Evolutionary conservation across 2,329 filamentous ascomycete species (phyloP).

Genomic region (Cercospora nicotianae): DNA sequence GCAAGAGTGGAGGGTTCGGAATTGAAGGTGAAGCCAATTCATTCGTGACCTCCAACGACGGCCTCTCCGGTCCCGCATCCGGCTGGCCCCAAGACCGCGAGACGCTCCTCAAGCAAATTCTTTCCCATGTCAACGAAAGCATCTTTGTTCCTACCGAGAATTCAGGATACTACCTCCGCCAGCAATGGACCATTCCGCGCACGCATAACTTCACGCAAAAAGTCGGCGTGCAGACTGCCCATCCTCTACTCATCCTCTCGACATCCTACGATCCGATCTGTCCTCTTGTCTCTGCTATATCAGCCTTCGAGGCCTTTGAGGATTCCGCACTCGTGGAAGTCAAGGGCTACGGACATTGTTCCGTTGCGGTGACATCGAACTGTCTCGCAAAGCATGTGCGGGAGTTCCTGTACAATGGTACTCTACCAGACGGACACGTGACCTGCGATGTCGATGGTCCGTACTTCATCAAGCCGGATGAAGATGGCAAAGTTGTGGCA

Average conservation of each 20-base stretch:
- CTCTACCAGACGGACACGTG: conserved; percentile 22
- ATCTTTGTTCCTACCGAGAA: conserved; percentile 27
- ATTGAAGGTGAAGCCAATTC: conserved; percentile 27
- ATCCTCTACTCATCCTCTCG: conserved; percentile 25
- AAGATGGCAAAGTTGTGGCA: conserved; percentile 25
- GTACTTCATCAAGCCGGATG: conserved; percentile 29
- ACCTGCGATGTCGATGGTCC: conserved; percentile 28
- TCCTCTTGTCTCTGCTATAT: conserved; percentile 25
- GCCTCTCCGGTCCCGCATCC: conserved; percentile 19
- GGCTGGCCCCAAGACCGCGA: conserved; percentile 24
- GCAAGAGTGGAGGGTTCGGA: conserved; percentile 16
- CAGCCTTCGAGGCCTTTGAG: conserved; percentile 21
- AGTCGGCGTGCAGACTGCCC: conserved; percentile 18
- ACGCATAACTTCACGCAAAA: conserved; percentile 27
- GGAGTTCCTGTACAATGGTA: conserved; percentile 26
- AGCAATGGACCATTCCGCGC: conserved; percentile 23
- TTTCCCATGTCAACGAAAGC: conserved; percentile 22
- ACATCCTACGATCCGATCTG: conserved; percentile 30
- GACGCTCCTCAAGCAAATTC: conserved; percentile 20
- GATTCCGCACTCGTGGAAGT: conserved; percentile 26
- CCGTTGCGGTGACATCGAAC: conserved; percentile 25
- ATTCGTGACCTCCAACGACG: conserved; percentile 26
- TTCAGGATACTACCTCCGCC: conserved; percentile 20
- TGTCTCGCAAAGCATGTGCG: conserved; percentile 27
- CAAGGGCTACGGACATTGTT: conserved; percentile 28